Percentiles rank a stretch among this genome's conserved stretches.
Conservation (phyloP, 1,139 yeast genomes). For the Pichia cactophila region DNA sequence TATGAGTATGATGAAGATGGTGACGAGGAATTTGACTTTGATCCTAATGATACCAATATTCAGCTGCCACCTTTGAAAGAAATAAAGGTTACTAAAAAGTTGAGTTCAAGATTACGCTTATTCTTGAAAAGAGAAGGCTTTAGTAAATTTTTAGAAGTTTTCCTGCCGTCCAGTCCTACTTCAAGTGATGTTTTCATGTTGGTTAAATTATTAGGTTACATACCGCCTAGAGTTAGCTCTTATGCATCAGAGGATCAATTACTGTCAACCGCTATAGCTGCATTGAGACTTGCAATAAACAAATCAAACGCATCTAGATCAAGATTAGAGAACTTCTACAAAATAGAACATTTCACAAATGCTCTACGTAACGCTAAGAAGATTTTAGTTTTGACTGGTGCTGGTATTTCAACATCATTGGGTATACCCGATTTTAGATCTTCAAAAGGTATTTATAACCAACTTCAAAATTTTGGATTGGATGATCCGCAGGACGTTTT, state of each 20-base stretch:
- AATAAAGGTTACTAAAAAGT: constrained; percentile 30
- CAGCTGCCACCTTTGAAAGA: constrained; percentile 16
- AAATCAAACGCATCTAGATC: constrained; percentile 50
- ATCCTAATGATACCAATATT: constrained; percentile 5
- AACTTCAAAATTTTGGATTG: constrained; percentile 61
- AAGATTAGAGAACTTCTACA: constrained; percentile 43
- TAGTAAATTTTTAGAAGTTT: constrained; percentile 35
- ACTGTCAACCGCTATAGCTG: constrained; percentile 42
- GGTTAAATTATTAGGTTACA: constrained; percentile 46
- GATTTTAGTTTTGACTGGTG: constrained; percentile 83
- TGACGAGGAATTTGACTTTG: constrained; percentile 7
- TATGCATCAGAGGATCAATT: constrained; percentile 20
- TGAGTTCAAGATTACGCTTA: constrained; percentile 44
- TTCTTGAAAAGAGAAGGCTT: constrained; percentile 58
- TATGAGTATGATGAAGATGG: constrained; percentile 8
- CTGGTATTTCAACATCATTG: constrained; percentile 89
- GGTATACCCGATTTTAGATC: constrained; percentile 97
- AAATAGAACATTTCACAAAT: constrained; percentile 53
- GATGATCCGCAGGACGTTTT: constrained; percentile 94
- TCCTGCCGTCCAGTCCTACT: constrained; percentile 54
- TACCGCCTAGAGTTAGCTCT: constrained; percentile 31
- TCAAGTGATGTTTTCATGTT: constrained; percentile 44
- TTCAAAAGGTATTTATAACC: constrained; percentile 75
- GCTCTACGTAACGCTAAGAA: constrained; percentile 49
- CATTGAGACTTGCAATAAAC: constrained; percentile 53